phyloP scores from a whole-genome alignment of 805 yeast species.

The Nakazawaea ambrosiae region DNA sequence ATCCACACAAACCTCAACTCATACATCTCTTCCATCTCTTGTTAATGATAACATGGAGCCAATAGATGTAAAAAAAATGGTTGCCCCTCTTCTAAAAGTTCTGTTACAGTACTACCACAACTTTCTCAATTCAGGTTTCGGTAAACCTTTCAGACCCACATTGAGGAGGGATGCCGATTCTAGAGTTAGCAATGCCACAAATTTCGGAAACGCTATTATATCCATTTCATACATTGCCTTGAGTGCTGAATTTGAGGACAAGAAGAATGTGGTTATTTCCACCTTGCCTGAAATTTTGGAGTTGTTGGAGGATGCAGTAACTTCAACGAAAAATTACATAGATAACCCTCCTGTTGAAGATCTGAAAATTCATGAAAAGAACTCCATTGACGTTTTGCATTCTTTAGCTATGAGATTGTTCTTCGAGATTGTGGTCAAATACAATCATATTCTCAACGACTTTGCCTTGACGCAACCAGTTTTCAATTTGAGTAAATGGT shows the following conservation, averaged over 20 bases:
- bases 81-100: conserved; percentile 4
- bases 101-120: conserved; percentile 6
- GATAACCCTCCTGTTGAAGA: conserved; percentile 26
- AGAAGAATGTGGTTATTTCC: conserved; percentile 42
- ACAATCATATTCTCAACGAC: conserved; percentile 58
- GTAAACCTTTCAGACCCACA: conserved; percentile 31
- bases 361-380: conserved; percentile 19
- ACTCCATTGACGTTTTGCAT: conserved; percentile 48
- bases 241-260: conserved; percentile 61
- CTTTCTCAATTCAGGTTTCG: conserved; percentile 27
- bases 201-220: conserved; percentile 56
- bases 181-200: conserved; percentile 51
- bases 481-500: conserved; percentile 65
- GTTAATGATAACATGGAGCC: conserved; percentile 7
- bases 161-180: conserved; percentile 50
- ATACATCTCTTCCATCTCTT: neutral
- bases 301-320: conserved; percentile 52
- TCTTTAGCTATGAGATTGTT: conserved; percentile 61
- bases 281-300: conserved; percentile 54
- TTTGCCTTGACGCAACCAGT: conserved; percentile 57
- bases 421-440: conserved; percentile 56
- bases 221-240: conserved; percentile 50
- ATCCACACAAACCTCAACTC: neutral
- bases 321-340: conserved; percentile 42
- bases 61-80: conserved; percentile 3